Evolutionary conservation across 257 asterid species (phyloP).

Genomic region (Asclepias syriaca): DNA sequence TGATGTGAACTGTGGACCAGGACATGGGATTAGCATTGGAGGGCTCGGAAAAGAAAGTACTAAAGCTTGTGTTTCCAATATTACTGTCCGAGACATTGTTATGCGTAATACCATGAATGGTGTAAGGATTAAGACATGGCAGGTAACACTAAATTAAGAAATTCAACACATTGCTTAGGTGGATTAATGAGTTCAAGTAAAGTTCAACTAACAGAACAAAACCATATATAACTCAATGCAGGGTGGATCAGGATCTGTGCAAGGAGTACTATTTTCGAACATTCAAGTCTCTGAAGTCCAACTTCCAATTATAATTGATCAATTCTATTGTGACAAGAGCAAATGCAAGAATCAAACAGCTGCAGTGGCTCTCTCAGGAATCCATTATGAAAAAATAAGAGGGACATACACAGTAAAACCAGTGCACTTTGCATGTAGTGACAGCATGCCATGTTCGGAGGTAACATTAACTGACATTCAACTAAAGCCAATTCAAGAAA

Average conservation of each 20-base stretch:
- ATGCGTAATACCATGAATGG: constrained; percentile 73
- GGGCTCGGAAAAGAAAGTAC: constrained; percentile 72
- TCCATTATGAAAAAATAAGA: constrained; percentile 58
- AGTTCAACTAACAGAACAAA: background rate
- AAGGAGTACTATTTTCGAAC: constrained; percentile 70
- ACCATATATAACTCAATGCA: constrained; percentile 18
- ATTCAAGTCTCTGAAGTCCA: constrained; percentile 77
- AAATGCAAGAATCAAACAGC: constrained; percentile 70
- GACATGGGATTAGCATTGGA: constrained; percentile 96
- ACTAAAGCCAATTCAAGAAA: constrained; percentile 51
- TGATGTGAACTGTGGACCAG: constrained; percentile 78
- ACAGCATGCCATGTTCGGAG: constrained; percentile 64
- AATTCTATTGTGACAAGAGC: constrained; percentile 76
- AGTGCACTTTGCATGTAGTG: constrained; percentile 87
- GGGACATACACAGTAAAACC: constrained; percentile 95
- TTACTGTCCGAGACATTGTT: constrained; percentile 57
- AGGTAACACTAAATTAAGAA: constrained; percentile 39
- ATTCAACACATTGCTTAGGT: background rate
- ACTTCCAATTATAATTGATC: constrained; percentile 81
- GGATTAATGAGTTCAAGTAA: background rate
- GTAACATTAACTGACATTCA: constrained; percentile 60
- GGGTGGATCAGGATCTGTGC: constrained; percentile 95
- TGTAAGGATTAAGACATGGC: constrained; percentile 83
- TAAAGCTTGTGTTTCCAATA: constrained; percentile 83
- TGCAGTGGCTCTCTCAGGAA: constrained; percentile 78